A percentile compares a stretch with the other conserved stretches of the same genome.
phyloP scores from a whole-genome alignment of 208 protist species.

The Trypanosoma mega region DNA sequence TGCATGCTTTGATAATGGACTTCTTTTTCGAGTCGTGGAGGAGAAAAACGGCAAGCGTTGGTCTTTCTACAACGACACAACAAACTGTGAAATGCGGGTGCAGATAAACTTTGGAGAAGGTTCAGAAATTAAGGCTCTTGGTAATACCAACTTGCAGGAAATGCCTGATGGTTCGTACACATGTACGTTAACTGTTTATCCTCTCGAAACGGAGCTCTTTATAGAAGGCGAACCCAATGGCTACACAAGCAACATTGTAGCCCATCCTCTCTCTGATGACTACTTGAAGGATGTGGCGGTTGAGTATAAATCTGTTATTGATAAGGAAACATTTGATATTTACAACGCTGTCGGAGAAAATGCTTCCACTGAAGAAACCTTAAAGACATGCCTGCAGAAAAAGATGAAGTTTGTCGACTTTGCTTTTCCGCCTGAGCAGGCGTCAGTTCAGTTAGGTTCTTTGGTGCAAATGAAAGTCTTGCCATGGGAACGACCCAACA shows the following conservation, averaged over 20 bases:
- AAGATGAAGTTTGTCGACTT: constrained; percentile 79
- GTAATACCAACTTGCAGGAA: constrained; percentile 53
- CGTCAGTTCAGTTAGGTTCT: constrained; percentile 68
- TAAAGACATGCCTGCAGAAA: constrained; percentile 53
- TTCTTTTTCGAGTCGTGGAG: constrained; percentile 76
- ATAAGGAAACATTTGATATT: constrained; percentile 48
- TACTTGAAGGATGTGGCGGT: constrained; percentile 66
- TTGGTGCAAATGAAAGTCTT: constrained; percentile 60
- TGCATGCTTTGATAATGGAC: constrained; percentile 62
- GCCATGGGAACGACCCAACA: constrained; percentile 73
- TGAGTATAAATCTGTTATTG: constrained; percentile 49
- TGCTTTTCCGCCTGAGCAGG: constrained; percentile 67
- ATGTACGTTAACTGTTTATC: constrained; percentile 67
- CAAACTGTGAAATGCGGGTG: constrained; percentile 72
- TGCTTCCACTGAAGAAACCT: constrained; percentile 48
- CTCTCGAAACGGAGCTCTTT: constrained; percentile 76
- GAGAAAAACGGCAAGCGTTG: constrained; percentile 55
- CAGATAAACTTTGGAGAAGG: constrained; percentile 66
- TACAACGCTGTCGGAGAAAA: constrained; percentile 45
- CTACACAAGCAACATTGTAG: constrained; percentile 70
- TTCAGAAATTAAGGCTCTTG: constrained; percentile 58
- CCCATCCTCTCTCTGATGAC: constrained; percentile 53
- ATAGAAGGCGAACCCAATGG: constrained; percentile 52
- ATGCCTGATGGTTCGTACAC: constrained; percentile 42
- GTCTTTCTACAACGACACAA: constrained; percentile 87